These are phyloP conservation scores for Fusarium sacchari DNA, from an alignment of 2,329 filamentous ascomycete species.

Conservation along the genomic window DNA sequence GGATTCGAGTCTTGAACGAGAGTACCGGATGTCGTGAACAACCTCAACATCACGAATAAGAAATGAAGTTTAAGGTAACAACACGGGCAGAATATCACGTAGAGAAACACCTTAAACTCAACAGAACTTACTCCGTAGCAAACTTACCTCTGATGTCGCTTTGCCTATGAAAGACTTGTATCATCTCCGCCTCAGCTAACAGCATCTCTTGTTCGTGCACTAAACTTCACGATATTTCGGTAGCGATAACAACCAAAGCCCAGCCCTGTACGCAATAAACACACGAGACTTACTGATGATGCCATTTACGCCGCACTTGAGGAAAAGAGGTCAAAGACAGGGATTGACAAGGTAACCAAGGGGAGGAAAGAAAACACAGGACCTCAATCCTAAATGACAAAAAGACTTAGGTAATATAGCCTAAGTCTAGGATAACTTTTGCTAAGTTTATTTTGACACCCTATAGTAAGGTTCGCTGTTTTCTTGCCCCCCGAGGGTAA, in stretches of 20 bases:
- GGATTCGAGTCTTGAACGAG: background rate
- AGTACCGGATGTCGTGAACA: background rate
- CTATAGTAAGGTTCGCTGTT: too few species aligned
- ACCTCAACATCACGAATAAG: constrained; percentile 15
- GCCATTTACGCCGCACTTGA: constrained; percentile 38
- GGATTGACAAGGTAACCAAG: constrained; percentile 1
- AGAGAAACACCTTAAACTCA: background rate
- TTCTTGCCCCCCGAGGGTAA: too few species aligned
- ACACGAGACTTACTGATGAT: constrained; percentile 13
- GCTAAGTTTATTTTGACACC: too few species aligned
- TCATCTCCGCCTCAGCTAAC: constrained; percentile 12
- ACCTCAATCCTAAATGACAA: too few species aligned
- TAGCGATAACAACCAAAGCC: constrained; percentile 2
- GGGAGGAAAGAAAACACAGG: too few species aligned
- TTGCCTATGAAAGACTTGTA: background rate
- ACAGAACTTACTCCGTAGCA: background rate
- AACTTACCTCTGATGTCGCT: constrained; percentile 13
- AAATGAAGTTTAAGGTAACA: background rate
- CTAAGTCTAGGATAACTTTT: too few species aligned
- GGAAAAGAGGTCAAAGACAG: constrained; percentile 4
- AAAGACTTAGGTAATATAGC: too few species aligned
- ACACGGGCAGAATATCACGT: constrained; percentile 1
- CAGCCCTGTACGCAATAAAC: background rate
- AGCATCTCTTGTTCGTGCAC: background rate
- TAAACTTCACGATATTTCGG: constrained; percentile 7